A percentile compares a stretch with the other conserved stretches of the same genome.
phyloP scores from a whole-genome alignment of 768 basidiomycete species.

The Agrocybe chaxingu region DNA sequence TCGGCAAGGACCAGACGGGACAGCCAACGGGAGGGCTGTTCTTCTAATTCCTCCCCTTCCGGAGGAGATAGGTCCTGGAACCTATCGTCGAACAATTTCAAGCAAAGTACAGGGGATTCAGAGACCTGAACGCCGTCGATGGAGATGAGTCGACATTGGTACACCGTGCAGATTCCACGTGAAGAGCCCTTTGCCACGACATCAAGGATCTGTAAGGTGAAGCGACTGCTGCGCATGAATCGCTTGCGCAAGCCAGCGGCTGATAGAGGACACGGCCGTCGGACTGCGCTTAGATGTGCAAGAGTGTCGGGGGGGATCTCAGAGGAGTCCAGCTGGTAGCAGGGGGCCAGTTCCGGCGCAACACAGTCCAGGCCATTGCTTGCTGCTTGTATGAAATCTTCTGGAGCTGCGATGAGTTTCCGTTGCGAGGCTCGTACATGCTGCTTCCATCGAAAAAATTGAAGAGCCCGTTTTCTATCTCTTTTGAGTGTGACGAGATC shows the following conservation, averaged over 20 bases:
- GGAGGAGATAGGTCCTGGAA: slow-evolving; percentile 14
- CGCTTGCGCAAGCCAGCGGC: slow-evolving; percentile 1
- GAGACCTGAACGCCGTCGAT: slow-evolving; percentile 15
- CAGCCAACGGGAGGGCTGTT: slow-evolving; percentile 5
- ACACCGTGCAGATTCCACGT: slow-evolving; percentile 10
- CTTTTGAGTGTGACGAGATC: slow-evolving; percentile 18
- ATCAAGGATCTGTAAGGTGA: slow-evolving; percentile 10
- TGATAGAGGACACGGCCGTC: slow-evolving; percentile 9
- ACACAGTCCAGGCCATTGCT: slow-evolving; percentile 1
- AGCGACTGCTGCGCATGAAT: slow-evolving; percentile 4
- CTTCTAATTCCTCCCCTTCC: slow-evolving; percentile 6
- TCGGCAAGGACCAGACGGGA: slow-evolving; percentile 13
- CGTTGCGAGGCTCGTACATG: slow-evolving; percentile 12
- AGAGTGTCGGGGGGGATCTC: slow-evolving; percentile 10
- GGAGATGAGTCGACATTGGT: slow-evolving; percentile 15
- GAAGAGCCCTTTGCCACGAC: slow-evolving; percentile 8
- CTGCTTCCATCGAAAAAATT: slow-evolving; percentile 24
- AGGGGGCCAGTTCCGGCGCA: slow-evolving; percentile 4
- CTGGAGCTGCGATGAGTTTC: slow-evolving; percentile 13
- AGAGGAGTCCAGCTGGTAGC: slow-evolving; percentile 9
- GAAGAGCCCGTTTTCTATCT: slow-evolving; percentile 19
- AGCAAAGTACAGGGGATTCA: slow-evolving; percentile 10
- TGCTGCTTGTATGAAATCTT: slow-evolving; percentile 12
- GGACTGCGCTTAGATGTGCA: slow-evolving; percentile 5
- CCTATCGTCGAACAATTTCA: slow-evolving; percentile 19